Base-by-base conservation (phyloP, 345 rosid genomes). In the Combretum micranthum region DNA sequence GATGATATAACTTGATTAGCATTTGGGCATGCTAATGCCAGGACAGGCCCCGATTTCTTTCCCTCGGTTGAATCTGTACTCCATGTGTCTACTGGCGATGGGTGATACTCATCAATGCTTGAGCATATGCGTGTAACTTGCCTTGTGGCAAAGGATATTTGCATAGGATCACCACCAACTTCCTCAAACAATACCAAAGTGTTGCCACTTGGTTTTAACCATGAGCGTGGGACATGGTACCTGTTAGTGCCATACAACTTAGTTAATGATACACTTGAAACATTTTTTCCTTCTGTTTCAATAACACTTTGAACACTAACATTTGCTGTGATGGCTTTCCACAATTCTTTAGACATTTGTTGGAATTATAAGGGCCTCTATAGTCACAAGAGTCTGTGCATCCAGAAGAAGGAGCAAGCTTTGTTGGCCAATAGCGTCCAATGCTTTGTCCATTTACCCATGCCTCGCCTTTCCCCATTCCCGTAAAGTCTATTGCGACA, bases 361-460 rank as follows among this genome's bases (percentile, higher is more conserved):
- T 59, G 59, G 98, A 53, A 37, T 58, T 20, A 71, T 81, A 92
- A 62, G 80, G 0, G 67, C 96, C 98, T 73, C 86, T 81, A 72
- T 88, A 88, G 59, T 81, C 55, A 70, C 98, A 92, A 22, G 84
- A 74, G 62, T 68, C 74, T 1, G 78, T 58, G 72, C 98, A 92
- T 52, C 87, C 98, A 6, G 66, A 46, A 45, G 47, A 74, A 25
- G 71, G 67, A 26, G 96, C 58, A 0, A 76, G 42, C 63, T 73
- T 70, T 5, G 83, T 79, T 26, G 96, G 96, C 98, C 98, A 92
- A 70, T 84, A 92, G 39, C 96, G 78, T 46, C 98, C 98, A 57
- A 88, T 88, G 71, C 98, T 88, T 71, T 86, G 90, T 64, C 96
- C 96, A 22, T 92, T 92, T 57, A 92, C 88, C 98, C 98, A 92